phyloP scores from a whole-genome alignment of 129 eudicot genomes.

The Tagetes erecta region DNA sequence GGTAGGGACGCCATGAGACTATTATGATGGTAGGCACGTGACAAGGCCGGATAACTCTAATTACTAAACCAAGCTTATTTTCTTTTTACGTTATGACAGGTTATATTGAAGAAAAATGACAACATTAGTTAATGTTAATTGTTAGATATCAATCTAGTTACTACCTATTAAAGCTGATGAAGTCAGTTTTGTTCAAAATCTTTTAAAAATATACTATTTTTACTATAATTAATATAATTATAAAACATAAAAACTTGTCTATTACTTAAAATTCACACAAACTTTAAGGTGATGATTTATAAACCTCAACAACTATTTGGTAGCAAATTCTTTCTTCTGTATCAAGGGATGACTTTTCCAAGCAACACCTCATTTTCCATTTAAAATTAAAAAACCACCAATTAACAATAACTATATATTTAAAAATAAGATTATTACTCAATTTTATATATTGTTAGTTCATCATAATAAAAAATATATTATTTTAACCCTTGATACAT shows the following conservation, averaged over 20 bases:
- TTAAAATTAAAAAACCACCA: not conserved
- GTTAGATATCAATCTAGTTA: not conserved
- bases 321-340: constrained; percentile 54
- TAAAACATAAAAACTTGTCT: not conserved
- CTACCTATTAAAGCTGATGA: not conserved
- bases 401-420: not conserved
- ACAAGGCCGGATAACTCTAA: no score
- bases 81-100: not conserved
- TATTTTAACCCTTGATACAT: not conserved
- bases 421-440: not conserved
- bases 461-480: not conserved
- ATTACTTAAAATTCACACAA: constrained; percentile 35
- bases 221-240: not conserved
- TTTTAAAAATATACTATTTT: not conserved
- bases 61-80: no score
- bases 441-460: not conserved
- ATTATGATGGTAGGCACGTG: no score
- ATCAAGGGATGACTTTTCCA: constrained; percentile 54
- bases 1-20: no score
- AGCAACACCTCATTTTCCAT: constrained; percentile 47
- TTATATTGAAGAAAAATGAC: not conserved
- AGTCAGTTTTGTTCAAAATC: not conserved
- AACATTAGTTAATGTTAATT: not conserved
- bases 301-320: constrained; percentile 87
- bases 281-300: constrained; percentile 57